Evolutionary conservation across 176 grass and related monocot species (phyloP).

Genomic region (Cenchrus fungigraminus): DNA sequence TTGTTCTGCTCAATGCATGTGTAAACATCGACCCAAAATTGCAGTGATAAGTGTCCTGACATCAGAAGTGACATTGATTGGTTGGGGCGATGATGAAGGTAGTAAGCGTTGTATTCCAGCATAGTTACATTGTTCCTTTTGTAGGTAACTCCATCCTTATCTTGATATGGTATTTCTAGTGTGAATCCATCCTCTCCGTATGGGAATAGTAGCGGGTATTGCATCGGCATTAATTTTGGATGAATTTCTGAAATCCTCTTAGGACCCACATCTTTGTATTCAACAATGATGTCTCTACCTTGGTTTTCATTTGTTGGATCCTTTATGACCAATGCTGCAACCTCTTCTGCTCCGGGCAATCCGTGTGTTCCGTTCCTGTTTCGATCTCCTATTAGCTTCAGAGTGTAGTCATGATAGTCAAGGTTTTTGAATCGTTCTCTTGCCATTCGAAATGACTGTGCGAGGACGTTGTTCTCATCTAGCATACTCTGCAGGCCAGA

Average conservation of each 20-base stretch:
- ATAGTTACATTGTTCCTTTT: too few species aligned
- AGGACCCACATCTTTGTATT: constrained; percentile 10
- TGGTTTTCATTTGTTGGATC: neutral
- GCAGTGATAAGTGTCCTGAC: too few species aligned
- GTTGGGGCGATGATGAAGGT: neutral
- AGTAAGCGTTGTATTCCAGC: neutral
- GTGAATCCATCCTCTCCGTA: neutral
- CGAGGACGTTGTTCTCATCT: constrained; percentile 14
- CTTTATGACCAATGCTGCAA: constrained; percentile 35
- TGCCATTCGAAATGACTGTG: constrained; percentile 24
- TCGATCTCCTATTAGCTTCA: neutral
- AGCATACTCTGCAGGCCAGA: constrained; percentile 14
- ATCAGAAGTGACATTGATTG: too few species aligned
- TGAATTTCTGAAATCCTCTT: neutral
- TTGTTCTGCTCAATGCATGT: too few species aligned
- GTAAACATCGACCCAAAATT: too few species aligned
- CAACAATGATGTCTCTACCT: constrained; percentile 29
- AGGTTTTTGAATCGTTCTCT: neutral
- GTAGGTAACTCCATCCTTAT: neutral
- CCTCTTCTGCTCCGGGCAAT: constrained; percentile 16
- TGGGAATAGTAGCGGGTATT: neutral
- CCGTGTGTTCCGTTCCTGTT: neutral
- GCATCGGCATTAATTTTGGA: neutral
- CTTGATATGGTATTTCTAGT: too few species aligned
- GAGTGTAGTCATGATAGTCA: neutral